Conservation (phyloP, 805 yeast genomes). For the Ogataea naganishii region DNA sequence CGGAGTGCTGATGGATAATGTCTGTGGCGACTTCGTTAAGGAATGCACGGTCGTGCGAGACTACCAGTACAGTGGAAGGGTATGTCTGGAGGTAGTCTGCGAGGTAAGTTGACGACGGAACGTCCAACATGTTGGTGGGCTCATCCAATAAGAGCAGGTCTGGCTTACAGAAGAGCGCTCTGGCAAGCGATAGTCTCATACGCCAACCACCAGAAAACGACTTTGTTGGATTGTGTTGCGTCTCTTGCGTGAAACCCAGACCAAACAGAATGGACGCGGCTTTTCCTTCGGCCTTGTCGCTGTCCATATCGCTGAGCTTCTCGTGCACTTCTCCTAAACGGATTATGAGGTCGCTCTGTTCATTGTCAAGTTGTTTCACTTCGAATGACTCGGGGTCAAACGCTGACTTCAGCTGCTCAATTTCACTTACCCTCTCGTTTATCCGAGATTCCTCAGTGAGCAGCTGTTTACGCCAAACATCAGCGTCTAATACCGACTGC, state of each 20-base stretch:
- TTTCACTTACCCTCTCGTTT: slow-evolving; percentile 65
- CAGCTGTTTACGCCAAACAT: slow-evolving; percentile 95
- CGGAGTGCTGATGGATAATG: slow-evolving; percentile 95
- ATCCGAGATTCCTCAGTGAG: slow-evolving; percentile 68
- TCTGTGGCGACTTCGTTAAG: slow-evolving; percentile 97
- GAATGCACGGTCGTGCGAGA: slow-evolving; percentile 96
- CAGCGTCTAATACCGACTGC: slow-evolving; percentile 97
- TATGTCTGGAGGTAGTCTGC: slow-evolving; percentile 86
- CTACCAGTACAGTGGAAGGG: slow-evolving; percentile 88
- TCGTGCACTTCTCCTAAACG: slow-evolving; percentile 74
- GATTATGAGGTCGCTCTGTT: slow-evolving; percentile 75
- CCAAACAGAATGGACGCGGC: slow-evolving; percentile 93
- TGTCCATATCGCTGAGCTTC: slow-evolving; percentile 86
- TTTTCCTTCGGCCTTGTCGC: slow-evolving; percentile 94
- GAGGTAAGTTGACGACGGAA: slow-evolving; percentile 91
- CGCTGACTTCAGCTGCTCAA: slow-evolving; percentile 59
- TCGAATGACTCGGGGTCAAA: slow-evolving; percentile 73
- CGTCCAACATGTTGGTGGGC: slow-evolving; percentile 99
- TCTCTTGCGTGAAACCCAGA: slow-evolving; percentile 83
- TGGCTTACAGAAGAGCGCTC: slow-evolving; percentile 96
- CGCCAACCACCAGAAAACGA: slow-evolving; percentile 99
- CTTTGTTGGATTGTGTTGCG: slow-evolving; percentile 78
- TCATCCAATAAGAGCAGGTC: slow-evolving; percentile 91
- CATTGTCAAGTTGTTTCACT: slow-evolving; percentile 75
- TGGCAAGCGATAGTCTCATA: slow-evolving; percentile 96